Evolutionary conservation across 1,284 basidiomycete genomes (phyloP).

Genomic region (Meripilus lineatus): DNA sequence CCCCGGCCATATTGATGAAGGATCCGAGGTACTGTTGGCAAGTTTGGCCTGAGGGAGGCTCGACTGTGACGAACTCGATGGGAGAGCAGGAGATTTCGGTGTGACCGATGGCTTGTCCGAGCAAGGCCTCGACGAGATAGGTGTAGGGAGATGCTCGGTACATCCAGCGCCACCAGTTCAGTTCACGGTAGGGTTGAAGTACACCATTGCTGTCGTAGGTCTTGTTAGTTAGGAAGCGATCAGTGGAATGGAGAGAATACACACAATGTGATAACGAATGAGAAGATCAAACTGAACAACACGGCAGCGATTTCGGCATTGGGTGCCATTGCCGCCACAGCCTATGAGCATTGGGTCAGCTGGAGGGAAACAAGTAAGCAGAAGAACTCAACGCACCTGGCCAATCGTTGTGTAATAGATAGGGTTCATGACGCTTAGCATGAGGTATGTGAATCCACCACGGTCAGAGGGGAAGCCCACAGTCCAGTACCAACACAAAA

Average conservation of each 20-base stretch:
- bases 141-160: slow-evolving; percentile 76
- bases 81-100: slow-evolving; percentile 40
- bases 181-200: slow-evolving; percentile 54
- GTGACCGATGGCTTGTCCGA: slow-evolving; percentile 28
- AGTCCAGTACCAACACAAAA: slow-evolving; percentile 70
- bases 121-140: slow-evolving; percentile 50
- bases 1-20: slow-evolving; percentile 52
- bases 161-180: slow-evolving; percentile 86
- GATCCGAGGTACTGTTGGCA: slow-evolving; percentile 54
- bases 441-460: slow-evolving; percentile 55
- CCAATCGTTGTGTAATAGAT: slow-evolving; percentile 47
- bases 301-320: slow-evolving; percentile 63
- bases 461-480: slow-evolving; percentile 51
- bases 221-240: slow-evolving; percentile 1
- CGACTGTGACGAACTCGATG: slow-evolving; percentile 40
- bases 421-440: slow-evolving; percentile 48
- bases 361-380: too few relatives aligned
- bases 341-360: too few relatives aligned
- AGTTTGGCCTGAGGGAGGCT: slow-evolving; percentile 57
- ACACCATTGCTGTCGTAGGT: slow-evolving; percentile 51
- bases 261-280: slow-evolving; percentile 61
- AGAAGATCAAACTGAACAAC: slow-evolving; percentile 59
- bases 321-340: slow-evolving; percentile 63
- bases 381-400: slow-evolving; percentile 49
- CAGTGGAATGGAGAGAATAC: slow-evolving; percentile 19